Evolutionary conservation across 1,284 basidiomycete genomes (phyloP), one percentile per base, ranked within the genome.

Genomic region (Fomitopsis betulina): DNA sequence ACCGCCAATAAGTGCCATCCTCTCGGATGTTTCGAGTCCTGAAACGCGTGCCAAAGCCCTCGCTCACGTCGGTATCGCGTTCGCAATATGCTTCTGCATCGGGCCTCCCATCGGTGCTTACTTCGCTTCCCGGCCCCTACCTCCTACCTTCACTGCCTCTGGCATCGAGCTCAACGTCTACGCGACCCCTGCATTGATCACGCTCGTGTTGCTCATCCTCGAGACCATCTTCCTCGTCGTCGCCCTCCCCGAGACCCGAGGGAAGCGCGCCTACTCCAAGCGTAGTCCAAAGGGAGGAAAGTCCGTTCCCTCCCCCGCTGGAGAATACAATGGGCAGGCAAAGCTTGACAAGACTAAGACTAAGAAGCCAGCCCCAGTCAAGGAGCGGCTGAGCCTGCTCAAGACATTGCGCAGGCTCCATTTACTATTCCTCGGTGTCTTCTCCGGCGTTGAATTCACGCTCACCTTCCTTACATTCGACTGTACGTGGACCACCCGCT

Each of bases 391-490:
- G 43, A 60, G 68, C 35, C 68, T 79, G 15, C 78, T 91, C 39
- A 78, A 76, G 64, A 70, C 74, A 2, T 77, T 95, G 53, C 83
- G 86, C 30, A 72, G 74, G 54, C 71, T 90, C 9, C 94, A 96
- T 69, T 89, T 94, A 70, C 72, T 87, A 37, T 97, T 96, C 77
- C 76, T 96, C 57, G 83, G 87, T 43, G 73, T 95, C 56, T 97
- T 97, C 73, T 94, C 94, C 6, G 94, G 94, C 53, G 86, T 94
- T 53, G 94, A 96, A 68, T 96, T 95, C 73, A 96, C 94, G 0
- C 76, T 96, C 30, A 94, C 92, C 0, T 96, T 96, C 78, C 76
- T 96, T 52, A 95, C 91, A 2, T 93, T 91, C 65, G 91, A 93
- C 69, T 72, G 91, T 93, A 70, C 71, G 89, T 80, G 19, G n/a